Percentiles rank a stretch among this genome's conserved stretches.
These are phyloP conservation scores for Sclerospora graminicola DNA, from an alignment of 352 stramenopile species.

Conservation along the genomic window DNA sequence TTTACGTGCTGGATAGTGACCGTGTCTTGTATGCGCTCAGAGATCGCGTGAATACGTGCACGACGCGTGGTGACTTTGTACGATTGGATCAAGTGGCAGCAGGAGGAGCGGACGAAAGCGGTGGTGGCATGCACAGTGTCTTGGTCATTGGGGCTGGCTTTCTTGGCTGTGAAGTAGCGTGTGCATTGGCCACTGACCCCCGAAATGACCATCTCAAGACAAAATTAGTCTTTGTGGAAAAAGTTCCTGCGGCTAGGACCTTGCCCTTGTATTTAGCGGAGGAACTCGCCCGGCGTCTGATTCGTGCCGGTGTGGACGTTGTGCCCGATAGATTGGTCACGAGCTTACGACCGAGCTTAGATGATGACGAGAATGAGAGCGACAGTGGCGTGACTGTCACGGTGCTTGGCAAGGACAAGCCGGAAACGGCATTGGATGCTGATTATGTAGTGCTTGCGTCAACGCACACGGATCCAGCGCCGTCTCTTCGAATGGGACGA, in stretches of 20 bases:
- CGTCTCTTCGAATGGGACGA: conserved; percentile 51
- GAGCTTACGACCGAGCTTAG: conserved; percentile 44
- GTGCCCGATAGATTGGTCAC: conserved; percentile 69
- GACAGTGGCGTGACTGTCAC: conserved; percentile 35
- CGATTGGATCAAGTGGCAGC: conserved; percentile 55
- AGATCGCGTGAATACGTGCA: conserved; percentile 83
- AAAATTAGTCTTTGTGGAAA: conserved; percentile 47
- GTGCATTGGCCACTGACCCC: conserved; percentile 53
- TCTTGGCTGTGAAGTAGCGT: conserved; percentile 81
- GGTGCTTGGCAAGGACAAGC: conserved; percentile 57
- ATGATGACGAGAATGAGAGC: conserved; percentile 32
- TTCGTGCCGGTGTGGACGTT: conserved; percentile 49
- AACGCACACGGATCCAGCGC: conserved; percentile 77
- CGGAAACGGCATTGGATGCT: conserved; percentile 44
- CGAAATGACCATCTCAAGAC: conserved; percentile 39
- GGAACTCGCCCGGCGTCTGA: conserved; percentile 51
- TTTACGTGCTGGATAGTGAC: conserved; percentile 85
- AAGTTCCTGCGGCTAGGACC: conserved; percentile 40
- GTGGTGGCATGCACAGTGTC: conserved; percentile 39
- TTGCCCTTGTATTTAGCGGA: conserved; percentile 78
- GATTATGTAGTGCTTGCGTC: conserved; percentile 90
- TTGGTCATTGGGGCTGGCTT: conserved; percentile 87
- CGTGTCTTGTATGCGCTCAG: conserved; percentile 74
- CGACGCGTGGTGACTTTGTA: conserved; percentile 70
- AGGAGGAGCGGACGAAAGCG: conserved; percentile 18